Evolutionary conservation across 768 basidiomycete species (phyloP), one percentile per base, ranked within the genome.

Genomic region (Suillus brevipes): DNA sequence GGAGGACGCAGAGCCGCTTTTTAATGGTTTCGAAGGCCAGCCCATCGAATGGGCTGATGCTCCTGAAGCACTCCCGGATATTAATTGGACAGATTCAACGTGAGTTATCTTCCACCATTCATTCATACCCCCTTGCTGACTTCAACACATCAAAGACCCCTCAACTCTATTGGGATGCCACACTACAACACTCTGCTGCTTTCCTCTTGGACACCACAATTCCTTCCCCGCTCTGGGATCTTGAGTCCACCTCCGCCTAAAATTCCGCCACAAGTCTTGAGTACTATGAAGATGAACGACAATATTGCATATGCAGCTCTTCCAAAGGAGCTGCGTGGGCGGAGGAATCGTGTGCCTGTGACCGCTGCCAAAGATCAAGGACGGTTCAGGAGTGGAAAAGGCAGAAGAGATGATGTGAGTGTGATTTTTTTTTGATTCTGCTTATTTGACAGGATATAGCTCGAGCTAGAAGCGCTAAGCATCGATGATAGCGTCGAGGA

Each of bases 1-100:
- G 59, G 85, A 83, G 4, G 83, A 81, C 1, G 79, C 77, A 20
- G 78, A 85, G 1, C 70, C 79, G 37, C 91, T 94, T 3, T 90
- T 97, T 76, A 97, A 97, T 69, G 95, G 96, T 0, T 97, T 90
- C 70, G 89, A 94, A 65, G 94, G 94, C 1, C 87, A 92, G 68
- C 87, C 92, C 14, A 79, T 91, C 52, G 94, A 96, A 68, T 92
- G 94, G 89, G 88, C 92, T 1, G 92, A 95, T 74, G 74, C 84
- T 10, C 84, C 89, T 0, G 89, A 89, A 28, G 82, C 86, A 5
- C 75, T 88, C 2, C 88, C 90, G 2, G 80, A 88, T 23, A 87
- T 96, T 53, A 78, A 86, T n/a, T 98, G 96, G 95, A 84, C 83
- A 1, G 86, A 91, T 62, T 81, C 84, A 20, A 97, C 93, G 93